Evolutionary conservation across 2,329 filamentous ascomycete genomes (phyloP).

Genomic region (Colletotrichum agaves): DNA sequence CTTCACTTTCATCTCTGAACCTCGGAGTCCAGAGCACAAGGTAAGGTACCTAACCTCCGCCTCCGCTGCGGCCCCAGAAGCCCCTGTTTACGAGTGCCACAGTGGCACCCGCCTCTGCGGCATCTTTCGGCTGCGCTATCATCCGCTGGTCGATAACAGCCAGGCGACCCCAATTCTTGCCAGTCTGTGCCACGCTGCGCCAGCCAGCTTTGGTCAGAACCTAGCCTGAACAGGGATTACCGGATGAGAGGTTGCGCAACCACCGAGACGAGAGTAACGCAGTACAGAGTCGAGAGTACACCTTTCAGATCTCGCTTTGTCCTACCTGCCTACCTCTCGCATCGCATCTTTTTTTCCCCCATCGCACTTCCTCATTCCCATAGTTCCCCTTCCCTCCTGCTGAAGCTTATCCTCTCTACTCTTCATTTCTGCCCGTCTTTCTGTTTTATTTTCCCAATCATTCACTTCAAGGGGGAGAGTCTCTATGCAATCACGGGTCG

Average conservation of each 20-base stretch:
- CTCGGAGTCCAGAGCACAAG: too few species aligned
- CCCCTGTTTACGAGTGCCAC: conserved; percentile 31
- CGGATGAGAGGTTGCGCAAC: conserved; percentile 14
- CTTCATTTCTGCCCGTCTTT: not conserved
- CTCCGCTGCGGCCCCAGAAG: not conserved
- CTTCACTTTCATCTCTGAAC: too few species aligned
- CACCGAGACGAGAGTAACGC: conserved; percentile 9
- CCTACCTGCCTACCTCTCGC: not conserved
- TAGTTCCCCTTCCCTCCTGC: not conserved
- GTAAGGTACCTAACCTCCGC: too few species aligned
- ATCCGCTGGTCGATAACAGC: conserved; percentile 21
- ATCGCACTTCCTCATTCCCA: conserved; percentile 10
- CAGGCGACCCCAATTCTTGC: conserved; percentile 5
- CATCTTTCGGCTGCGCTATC: conserved; percentile 33
- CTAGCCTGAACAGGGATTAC: conserved; percentile 16
- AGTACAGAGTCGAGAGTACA: conserved; percentile 11
- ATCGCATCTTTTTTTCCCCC: conserved; percentile 15
- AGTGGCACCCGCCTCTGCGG: conserved; percentile 23
- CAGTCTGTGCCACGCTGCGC: conserved; percentile 27
- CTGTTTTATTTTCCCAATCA: not conserved
- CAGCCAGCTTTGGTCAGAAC: conserved; percentile 27
- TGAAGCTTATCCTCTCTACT: not conserved
- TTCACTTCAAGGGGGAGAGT: not conserved
- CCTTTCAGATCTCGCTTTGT: conserved; percentile 17
- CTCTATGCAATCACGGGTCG: conserved; percentile 23